Evolutionary conservation across 1,139 yeast species (phyloP), one percentile per base, ranked within the genome.

Genomic region (Candida sanyaensis): DNA sequence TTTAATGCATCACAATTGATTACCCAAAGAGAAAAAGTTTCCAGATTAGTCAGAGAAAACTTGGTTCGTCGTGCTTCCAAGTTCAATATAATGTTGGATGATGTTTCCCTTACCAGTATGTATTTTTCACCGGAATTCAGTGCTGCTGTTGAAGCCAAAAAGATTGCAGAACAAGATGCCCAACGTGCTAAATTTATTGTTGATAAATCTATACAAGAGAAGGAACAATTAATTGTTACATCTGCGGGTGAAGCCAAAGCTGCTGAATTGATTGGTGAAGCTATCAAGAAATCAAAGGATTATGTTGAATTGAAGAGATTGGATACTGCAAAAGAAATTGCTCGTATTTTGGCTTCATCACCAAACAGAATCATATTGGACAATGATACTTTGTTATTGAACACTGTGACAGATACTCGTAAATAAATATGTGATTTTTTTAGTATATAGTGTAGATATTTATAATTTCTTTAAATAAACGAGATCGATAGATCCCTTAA

Each of bases 171-270:
- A 71, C 99, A 93, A 75, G 99, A 93, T 67, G 98, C 99, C 28
- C 97, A 93, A 73, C 84, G 96, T 68, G 98, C 99, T 11, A 97
- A 98, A 0, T 95, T 92, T 59, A 78, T 93, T 45, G 99, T 93
- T 47, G 99, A 93, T 69, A 89, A 92, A 65, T 99, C 99, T 13
- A 84, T 88, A 58, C 99, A 95, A 71, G 99, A 93, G 73, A 93
- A 93, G 69, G 97, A 93, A 69, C 96, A 95, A 66, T 80, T 89
- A 74, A 96, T 93, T 57, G 97, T 93, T 50, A 90, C 88, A 68
- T 98, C 98, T 6, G 88, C 90, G 67, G 99, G 99, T 82, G 99
- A 93, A 73, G 99, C 99, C 56, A 86, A 89, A 65, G 88, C 97
- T 49, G 99, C 99, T 31, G 96, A 92, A 68, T 86, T 93, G 74